phyloP scores from a whole-genome alignment of 148 eudicot genomes.

The Limonium bicolor region DNA sequence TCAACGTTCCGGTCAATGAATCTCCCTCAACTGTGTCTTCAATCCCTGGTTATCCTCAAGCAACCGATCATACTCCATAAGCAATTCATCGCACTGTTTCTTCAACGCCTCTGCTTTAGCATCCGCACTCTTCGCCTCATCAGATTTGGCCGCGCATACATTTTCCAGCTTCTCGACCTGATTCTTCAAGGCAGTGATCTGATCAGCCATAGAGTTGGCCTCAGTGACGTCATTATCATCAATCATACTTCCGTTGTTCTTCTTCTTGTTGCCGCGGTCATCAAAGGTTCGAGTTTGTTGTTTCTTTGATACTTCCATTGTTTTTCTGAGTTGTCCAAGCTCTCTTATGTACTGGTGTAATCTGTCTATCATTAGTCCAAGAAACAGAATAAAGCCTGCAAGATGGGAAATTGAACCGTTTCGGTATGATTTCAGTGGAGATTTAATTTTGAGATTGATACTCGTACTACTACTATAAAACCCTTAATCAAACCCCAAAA shows the following conservation, averaged over 20 bases:
- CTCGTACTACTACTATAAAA: too few species aligned
- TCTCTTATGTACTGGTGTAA: constrained; percentile 35
- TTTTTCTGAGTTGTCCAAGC: constrained; percentile 22
- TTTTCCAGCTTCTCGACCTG: constrained; percentile 25
- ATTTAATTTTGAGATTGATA: too few species aligned
- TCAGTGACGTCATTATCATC: constrained; percentile 13
- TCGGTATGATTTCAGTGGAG: too few species aligned
- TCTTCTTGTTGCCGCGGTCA: too few species aligned
- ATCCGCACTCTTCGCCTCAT: constrained; percentile 20
- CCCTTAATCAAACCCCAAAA: too few species aligned
- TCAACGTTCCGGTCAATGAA: constrained; percentile 11
- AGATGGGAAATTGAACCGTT: too few species aligned
- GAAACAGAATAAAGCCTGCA: constrained; percentile 37
- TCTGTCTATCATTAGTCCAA: constrained; percentile 35
- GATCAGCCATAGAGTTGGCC: constrained; percentile 16
- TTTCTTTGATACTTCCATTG: constrained; percentile 31
- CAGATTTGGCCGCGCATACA: constrained; percentile 22
- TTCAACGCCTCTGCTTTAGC: constrained; percentile 21
- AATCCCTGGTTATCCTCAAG: constrained; percentile 40
- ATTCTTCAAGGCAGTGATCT: constrained; percentile 15
- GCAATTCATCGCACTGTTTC: constrained; percentile 34
- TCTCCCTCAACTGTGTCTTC: constrained; percentile 17
- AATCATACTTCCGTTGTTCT: too few species aligned
- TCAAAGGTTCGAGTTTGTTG: constrained; percentile 24
- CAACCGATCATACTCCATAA: constrained; percentile 29